Percentiles rank a stretch among this genome's conserved stretches.
These are phyloP conservation scores for Pseudonitzschia delicatissima DNA, from an alignment of 108 stramenopile species.

Conservation along the genomic window DNA sequence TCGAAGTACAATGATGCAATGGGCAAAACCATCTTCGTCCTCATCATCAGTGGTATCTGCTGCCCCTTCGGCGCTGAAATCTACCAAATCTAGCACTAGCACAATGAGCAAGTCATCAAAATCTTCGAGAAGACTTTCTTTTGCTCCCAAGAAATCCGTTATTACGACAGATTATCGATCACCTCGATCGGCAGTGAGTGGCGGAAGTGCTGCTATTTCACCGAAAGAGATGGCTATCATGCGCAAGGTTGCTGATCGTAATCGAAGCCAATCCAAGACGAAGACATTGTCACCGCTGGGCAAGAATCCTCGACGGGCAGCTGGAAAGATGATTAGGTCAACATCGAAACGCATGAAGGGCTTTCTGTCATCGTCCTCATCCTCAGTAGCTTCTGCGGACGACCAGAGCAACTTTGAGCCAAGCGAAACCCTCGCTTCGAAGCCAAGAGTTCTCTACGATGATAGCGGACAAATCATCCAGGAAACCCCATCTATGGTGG, in stretches of 20 bases:
- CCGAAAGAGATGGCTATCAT: conserved; percentile 21
- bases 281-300: neutral
- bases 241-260: conserved; percentile 26
- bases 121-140: conserved; percentile 3
- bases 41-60: neutral
- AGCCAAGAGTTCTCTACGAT: neutral
- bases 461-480: neutral
- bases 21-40: conserved; percentile 4
- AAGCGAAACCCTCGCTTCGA: neutral
- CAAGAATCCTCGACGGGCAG: neutral
- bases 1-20: conserved; percentile 11
- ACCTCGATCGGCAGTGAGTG: neutral
- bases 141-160: conserved; percentile 2
- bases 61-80: neutral
- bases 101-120: neutral
- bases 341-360: neutral
- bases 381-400: neutral
- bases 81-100: neutral
- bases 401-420: neutral
- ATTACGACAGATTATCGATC: conserved; percentile 2
- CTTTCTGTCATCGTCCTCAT: neutral
- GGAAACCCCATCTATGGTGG: too few relatives aligned
- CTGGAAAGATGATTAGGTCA: neutral
- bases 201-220: conserved; percentile 2
- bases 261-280: conserved; percentile 11